A percentile compares a stretch with the other conserved stretches of the same genome.
Evolutionary conservation across 73 alveolate species (phyloP).

Genomic region (Urostyla sp.): DNA sequence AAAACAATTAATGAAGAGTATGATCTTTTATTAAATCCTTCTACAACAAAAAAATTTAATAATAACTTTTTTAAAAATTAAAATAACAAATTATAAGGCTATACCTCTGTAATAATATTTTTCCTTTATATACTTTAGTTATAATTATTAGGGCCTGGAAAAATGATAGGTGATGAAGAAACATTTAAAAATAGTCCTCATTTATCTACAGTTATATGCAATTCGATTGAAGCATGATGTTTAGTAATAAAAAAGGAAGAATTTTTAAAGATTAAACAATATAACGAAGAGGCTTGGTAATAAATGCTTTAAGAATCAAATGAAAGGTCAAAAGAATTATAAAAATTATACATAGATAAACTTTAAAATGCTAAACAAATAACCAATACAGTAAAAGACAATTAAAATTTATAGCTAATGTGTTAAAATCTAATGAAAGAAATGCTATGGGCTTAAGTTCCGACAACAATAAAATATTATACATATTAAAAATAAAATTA

Average conservation of each 20-base stretch:
- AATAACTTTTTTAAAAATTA: conserved; percentile 17
- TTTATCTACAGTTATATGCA: conserved; percentile 12
- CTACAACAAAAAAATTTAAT: conserved; percentile 39
- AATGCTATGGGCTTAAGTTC: conserved; percentile 59
- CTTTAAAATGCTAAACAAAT: conserved; percentile 10
- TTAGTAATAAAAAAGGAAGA: conserved; percentile 41
- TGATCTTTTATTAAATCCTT: conserved; percentile 11
- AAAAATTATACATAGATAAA: neutral
- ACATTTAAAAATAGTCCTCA: conserved; percentile 1
- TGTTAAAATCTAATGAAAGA: conserved; percentile 46
- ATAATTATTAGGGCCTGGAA: conserved; percentile 29
- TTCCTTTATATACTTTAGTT: neutral
- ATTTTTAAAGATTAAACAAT: conserved; percentile 10
- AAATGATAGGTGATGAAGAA: conserved; percentile 57
- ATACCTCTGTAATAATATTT: neutral
- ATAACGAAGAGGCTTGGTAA: conserved; percentile 47
- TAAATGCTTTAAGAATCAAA: neutral
- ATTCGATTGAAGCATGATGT: conserved; percentile 4
- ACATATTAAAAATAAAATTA: neutral
- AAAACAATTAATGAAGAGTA: conserved; percentile 14
- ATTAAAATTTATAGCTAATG: neutral
- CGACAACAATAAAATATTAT: conserved; percentile 30
- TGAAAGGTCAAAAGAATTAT: conserved; percentile 2
- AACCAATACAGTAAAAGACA: conserved; percentile 23
- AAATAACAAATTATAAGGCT: conserved; percentile 4